Percentiles rank a stretch among this genome's conserved stretches.
Conservation (phyloP, 257 asterid genomes). For the Solanum tacnaense region DNA sequence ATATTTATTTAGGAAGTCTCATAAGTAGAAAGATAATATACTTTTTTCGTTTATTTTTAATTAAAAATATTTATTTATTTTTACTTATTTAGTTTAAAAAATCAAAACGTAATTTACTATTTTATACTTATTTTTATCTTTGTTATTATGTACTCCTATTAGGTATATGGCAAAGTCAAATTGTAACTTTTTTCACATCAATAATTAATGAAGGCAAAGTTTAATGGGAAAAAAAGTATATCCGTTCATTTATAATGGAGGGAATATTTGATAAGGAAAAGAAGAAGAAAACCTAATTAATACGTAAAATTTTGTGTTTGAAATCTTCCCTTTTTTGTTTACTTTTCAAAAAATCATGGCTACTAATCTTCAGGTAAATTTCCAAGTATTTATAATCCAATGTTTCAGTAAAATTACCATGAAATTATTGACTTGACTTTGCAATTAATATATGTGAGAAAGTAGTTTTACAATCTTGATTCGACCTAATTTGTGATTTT, state of each 20-base stretch:
- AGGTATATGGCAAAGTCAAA: too few species aligned
- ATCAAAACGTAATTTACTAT: too few species aligned
- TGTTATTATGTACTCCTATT: too few species aligned
- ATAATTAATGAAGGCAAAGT: too few species aligned
- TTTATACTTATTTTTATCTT: too few species aligned
- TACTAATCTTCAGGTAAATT: background rate
- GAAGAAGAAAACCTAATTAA: too few species aligned
- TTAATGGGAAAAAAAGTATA: too few species aligned
- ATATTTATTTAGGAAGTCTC: background rate
- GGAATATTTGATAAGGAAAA: background rate
- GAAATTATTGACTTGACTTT: background rate
- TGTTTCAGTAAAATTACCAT: background rate
- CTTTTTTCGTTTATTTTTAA: background rate
- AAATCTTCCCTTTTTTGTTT: background rate
- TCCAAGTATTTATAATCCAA: background rate
- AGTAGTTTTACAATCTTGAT: background rate
- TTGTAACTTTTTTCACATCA: too few species aligned
- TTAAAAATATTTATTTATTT: too few species aligned
- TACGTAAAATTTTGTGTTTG: background rate
- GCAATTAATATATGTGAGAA: background rate
- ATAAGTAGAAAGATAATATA: background rate
- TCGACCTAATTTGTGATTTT: background rate
- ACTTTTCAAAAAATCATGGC: background rate
- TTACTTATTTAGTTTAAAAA: too few species aligned
- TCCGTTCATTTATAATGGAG: background rate